phyloP scores from a whole-genome alignment of 2,329 filamentous ascomycete genomes.

The Fusarium verticillioides region DNA sequence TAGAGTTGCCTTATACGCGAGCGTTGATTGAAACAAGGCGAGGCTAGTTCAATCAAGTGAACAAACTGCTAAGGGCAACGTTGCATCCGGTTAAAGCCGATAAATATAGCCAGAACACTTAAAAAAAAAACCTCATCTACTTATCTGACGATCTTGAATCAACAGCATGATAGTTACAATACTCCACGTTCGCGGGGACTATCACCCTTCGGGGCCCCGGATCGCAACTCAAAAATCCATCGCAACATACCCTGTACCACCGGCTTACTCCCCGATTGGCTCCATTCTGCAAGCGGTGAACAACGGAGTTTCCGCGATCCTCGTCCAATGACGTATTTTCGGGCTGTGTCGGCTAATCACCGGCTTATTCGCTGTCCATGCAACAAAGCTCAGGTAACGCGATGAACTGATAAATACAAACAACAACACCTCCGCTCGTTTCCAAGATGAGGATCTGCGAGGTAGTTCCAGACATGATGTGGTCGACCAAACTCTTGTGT shows the following conservation, averaged over 20 bases:
- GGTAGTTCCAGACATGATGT: neutral
- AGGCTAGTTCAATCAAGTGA: rapidly evolving
- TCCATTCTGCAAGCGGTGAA: neutral
- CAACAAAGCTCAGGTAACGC: neutral
- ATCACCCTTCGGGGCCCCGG: neutral
- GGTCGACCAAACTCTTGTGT: conserved; percentile 2
- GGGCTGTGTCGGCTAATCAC: neutral
- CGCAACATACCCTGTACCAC: neutral
- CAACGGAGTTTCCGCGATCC: conserved; percentile 5
- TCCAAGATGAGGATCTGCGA: neutral
- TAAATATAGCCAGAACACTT: neutral
- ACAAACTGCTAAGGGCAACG: neutral
- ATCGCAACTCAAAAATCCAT: neutral
- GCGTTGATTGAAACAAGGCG: no score
- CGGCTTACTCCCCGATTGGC: neutral
- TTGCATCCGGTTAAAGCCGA: no score
- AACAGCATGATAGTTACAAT: neutral
- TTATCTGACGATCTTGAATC: rapidly evolving
- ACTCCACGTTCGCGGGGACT: neutral
- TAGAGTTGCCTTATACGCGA: no score
- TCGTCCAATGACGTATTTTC: neutral
- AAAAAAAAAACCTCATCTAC: rapidly evolving
- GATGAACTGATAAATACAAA: conserved; percentile 5
- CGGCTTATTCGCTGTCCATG: neutral
- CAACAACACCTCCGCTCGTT: neutral